Evolutionary conservation across 805 yeast species (phyloP).

Genomic region (Starmerella vaccinii): DNA sequence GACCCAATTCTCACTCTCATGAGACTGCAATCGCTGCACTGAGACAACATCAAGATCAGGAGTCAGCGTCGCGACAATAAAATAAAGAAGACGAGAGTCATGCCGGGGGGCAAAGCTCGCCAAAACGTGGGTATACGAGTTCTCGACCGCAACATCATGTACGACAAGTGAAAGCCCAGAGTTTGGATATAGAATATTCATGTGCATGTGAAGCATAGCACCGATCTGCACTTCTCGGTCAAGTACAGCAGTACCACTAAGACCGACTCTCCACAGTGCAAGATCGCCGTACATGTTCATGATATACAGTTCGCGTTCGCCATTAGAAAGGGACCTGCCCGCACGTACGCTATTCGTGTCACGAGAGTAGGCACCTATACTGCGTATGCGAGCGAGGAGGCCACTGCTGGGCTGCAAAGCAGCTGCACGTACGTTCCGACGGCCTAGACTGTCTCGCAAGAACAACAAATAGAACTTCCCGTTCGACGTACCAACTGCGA

Average conservation of each 20-base stretch:
- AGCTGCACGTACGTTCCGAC: conserved; percentile 33
- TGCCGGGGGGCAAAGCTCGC: conserved; percentile 36
- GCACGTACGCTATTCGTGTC: conserved; percentile 50
- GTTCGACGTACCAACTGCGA: conserved; percentile 56
- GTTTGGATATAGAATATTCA: conserved; percentile 43
- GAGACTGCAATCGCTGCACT: conserved; percentile 53
- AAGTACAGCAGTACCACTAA: conserved; percentile 36
- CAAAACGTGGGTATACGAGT: conserved; percentile 40
- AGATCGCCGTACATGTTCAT: conserved; percentile 39
- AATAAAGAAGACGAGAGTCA: conserved; percentile 40
- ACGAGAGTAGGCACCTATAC: conserved; percentile 23
- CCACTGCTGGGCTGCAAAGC: conserved; percentile 23
- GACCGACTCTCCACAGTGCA: conserved; percentile 41
- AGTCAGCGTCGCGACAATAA: conserved; percentile 42
- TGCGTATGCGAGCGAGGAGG: conserved; percentile 8
- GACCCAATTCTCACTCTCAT: conserved; percentile 25
- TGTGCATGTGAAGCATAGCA: conserved; percentile 33
- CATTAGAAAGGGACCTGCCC: conserved; percentile 43
- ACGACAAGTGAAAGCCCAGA: conserved; percentile 43
- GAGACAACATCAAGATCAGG: conserved; percentile 44
- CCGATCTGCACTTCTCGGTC: conserved; percentile 33
- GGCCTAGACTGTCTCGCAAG: conserved; percentile 59
- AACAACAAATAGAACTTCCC: conserved; percentile 56
- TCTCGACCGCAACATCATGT: conserved; percentile 50
- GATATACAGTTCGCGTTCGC: conserved; percentile 37